Percentiles rank a stretch among this genome's conserved stretches.
These are phyloP conservation scores for Arabis hirsuta DNA, from an alignment of 345 rosid genomes.

Conservation along the genomic window DNA sequence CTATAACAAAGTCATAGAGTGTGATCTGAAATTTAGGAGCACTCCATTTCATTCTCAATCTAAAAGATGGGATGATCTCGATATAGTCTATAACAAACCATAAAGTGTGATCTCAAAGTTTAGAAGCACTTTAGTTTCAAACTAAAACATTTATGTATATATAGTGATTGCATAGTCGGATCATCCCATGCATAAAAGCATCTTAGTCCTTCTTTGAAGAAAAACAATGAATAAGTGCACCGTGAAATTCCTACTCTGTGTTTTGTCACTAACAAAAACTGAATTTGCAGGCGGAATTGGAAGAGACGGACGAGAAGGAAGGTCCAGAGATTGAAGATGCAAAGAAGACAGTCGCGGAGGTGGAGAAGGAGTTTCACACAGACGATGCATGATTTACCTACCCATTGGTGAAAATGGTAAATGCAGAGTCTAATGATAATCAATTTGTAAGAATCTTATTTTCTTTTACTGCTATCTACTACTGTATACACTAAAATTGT, in stretches of 20 bases:
- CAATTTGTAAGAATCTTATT: neutral
- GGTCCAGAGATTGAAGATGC: conserved; percentile 74
- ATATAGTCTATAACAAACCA: no score
- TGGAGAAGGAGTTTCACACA: conserved; percentile 63
- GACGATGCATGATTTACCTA: conserved; percentile 51
- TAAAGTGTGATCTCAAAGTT: no score
- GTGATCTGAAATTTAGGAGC: conserved; percentile 6
- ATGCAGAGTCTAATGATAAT: conserved; percentile 5
- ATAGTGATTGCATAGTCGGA: neutral
- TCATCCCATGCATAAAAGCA: neutral
- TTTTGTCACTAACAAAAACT: neutral
- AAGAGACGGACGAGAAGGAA: conserved; percentile 60
- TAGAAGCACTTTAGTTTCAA: no score
- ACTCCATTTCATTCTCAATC: neutral
- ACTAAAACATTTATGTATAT: neutral
- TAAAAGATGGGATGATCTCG: no score
- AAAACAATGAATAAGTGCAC: neutral
- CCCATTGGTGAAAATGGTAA: neutral
- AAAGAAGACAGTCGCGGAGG: conserved; percentile 57
- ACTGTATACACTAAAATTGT: neutral
- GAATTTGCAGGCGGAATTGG: conserved; percentile 60
- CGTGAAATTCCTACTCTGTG: neutral
- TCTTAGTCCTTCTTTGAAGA: neutral
- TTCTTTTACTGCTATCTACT: neutral
- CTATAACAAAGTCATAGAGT: neutral